Percentiles rank a stretch among this genome's conserved stretches.
Conservation (phyloP, 176 grass and related monocot species). For the Areca catechu region DNA sequence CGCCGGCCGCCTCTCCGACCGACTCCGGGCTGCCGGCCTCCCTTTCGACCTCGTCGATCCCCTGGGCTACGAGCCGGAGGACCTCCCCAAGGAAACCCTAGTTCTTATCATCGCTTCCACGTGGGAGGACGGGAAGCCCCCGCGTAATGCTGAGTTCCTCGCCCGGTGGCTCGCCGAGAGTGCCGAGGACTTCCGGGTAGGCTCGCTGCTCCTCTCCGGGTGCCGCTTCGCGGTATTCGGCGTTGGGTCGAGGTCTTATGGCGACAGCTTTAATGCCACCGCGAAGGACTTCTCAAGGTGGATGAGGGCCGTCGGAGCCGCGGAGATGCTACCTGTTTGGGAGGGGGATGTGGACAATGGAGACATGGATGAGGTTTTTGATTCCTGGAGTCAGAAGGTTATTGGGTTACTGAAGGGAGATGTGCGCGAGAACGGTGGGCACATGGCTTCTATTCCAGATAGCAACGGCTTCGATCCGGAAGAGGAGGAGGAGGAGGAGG, state of each 20-base stretch:
- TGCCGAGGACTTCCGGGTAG: constrained; percentile 55
- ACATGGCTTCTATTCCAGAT: constrained; percentile 4
- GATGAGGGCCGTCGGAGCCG: constrained; percentile 63
- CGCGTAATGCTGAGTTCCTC: constrained; percentile 42
- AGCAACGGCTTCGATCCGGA: constrained; percentile 26
- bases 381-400: constrained; percentile 55
- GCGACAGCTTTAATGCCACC: constrained; percentile 53
- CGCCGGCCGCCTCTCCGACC: constrained; percentile 31
- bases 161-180: constrained; percentile 54
- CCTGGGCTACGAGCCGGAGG: constrained; percentile 51
- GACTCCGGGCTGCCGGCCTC: constrained; percentile 22
- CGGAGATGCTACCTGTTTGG: constrained; percentile 46
- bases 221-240: constrained; percentile 74
- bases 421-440: constrained; percentile 6
- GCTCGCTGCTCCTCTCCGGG: constrained; percentile 49
- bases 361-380: constrained; percentile 39
- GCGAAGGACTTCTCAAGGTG: constrained; percentile 74
- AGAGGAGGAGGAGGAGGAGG: constrained; percentile 25
- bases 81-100: constrained; percentile 40
- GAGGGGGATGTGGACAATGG: constrained; percentile 77
- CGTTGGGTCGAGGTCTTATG: constrained; percentile 57
- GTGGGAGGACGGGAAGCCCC: constrained; percentile 56
- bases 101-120: constrained; percentile 61
- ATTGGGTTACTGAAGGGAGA: constrained; percentile 53
- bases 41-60: constrained; percentile 37